Conservation (phyloP, 2,329 filamentous ascomycete genomes). For the Penicillium capsulatum region DNA sequence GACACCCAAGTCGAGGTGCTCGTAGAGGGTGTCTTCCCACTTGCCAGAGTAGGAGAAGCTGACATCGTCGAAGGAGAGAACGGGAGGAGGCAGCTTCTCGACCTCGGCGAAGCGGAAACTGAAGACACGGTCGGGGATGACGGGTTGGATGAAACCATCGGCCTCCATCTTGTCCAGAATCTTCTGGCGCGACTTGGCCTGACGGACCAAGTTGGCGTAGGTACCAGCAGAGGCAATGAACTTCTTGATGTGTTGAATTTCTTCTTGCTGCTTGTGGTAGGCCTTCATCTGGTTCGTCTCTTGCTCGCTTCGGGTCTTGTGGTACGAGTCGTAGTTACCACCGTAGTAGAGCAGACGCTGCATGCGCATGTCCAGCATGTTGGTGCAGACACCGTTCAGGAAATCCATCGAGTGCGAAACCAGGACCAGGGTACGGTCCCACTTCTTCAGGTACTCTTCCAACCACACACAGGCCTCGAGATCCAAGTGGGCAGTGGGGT, state of each 20-base stretch:
- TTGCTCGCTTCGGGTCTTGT: conserved; percentile 89
- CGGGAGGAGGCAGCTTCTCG: conserved; percentile 97
- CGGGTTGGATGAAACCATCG: conserved; percentile 94
- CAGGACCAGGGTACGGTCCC: conserved; percentile 93
- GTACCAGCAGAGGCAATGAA: conserved; percentile 99
- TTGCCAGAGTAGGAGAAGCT: conserved; percentile 97
- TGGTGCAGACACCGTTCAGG: conserved; percentile 96
- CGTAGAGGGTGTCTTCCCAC: conserved; percentile 85
- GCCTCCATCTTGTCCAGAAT: conserved; percentile 99
- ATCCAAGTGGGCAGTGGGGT: conserved; percentile 98
- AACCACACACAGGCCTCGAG: conserved; percentile 99
- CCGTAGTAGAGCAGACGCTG: conserved; percentile 93
- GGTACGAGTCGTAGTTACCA: conserved; percentile 98
- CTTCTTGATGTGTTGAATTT: conserved; percentile 99
- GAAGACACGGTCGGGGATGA: conserved; percentile 80
- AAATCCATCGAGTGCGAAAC: conserved; percentile 99
- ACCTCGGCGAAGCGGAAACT: conserved; percentile 98
- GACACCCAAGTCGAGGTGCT: conserved; percentile 94
- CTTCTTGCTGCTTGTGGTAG: conserved; percentile 97
- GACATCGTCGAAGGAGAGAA: conserved; percentile 93
- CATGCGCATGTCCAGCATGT: conserved; percentile 96
- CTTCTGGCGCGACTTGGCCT: conserved; percentile 99
- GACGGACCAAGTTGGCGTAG: conserved; percentile 97
- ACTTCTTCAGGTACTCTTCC: conserved; percentile 99
- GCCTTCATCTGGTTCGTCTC: conserved; percentile 99